Evolutionary conservation across 2,329 filamentous ascomycete species (phyloP).

Genomic region (Madurella fahalii): DNA sequence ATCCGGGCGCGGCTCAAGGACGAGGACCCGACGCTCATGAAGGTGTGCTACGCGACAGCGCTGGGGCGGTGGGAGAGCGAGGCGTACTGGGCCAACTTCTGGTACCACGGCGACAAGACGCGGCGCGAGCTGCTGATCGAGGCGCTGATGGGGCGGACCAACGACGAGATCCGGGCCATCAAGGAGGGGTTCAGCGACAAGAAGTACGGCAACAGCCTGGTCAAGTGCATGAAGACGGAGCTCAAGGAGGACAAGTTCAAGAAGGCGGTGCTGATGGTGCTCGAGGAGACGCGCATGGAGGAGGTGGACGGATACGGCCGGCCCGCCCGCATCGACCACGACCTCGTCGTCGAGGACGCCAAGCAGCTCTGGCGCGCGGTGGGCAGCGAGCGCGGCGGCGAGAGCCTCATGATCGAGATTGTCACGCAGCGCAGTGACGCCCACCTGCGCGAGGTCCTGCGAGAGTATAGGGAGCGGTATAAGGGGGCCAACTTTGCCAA

Average conservation of each 20-base stretch:
- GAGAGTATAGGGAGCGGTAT: slow-evolving; percentile 69
- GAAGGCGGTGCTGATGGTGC: slow-evolving; percentile 73
- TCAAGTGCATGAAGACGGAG: slow-evolving; percentile 85
- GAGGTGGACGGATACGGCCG: slow-evolving; percentile 66
- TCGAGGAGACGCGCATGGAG: slow-evolving; percentile 81
- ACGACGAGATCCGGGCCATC: slow-evolving; percentile 81
- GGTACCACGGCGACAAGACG: slow-evolving; percentile 85
- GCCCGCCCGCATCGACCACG: slow-evolving; percentile 52
- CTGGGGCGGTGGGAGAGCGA: slow-evolving; percentile 89
- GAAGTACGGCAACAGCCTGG: slow-evolving; percentile 78
- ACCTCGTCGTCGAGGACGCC: slow-evolving; percentile 66
- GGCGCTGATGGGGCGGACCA: slow-evolving; percentile 82
- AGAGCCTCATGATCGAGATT: slow-evolving; percentile 81
- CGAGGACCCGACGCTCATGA: slow-evolving; percentile 72
- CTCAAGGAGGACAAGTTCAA: slow-evolving; percentile 96
- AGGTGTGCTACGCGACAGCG: slow-evolving; percentile 85
- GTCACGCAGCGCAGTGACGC: slow-evolving; percentile 74
- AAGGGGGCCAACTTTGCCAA: slow-evolving; percentile 73
- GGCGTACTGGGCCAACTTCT: slow-evolving; percentile 97
- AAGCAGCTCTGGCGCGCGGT: slow-evolving; percentile 65
- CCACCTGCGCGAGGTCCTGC: slow-evolving; percentile 76
- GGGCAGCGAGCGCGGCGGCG: slow-evolving; percentile 72
- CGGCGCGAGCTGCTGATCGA: slow-evolving; percentile 89
- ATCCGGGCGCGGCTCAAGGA: slow-evolving; percentile 74
- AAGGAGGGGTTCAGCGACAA: slow-evolving; percentile 88